Conservation (phyloP, 306 rosid genomes). For the Inga oerstediana region DNA sequence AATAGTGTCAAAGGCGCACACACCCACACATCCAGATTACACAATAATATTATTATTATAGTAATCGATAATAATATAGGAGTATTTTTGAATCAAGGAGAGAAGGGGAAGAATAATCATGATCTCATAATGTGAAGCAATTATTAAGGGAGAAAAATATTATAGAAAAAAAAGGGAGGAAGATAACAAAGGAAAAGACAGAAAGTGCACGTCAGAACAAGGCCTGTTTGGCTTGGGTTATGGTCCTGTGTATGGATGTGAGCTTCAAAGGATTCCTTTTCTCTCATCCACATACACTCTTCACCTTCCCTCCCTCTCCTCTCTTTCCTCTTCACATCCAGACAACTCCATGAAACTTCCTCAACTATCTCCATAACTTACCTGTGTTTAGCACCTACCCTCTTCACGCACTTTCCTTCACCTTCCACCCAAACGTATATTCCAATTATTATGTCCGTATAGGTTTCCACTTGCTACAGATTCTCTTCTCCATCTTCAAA, state of each 20-base stretch:
- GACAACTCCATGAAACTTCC: slow-evolving; percentile 38
- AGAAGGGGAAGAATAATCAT: slow-evolving; percentile 22
- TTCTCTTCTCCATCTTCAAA: background rate
- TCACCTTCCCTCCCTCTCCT: background rate
- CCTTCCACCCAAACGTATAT: background rate
- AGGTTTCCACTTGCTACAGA: background rate
- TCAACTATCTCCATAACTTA: slow-evolving; percentile 14
- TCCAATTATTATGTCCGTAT: background rate
- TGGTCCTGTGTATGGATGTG: slow-evolving; percentile 51
- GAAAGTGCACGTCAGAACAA: slow-evolving; percentile 76
- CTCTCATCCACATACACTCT: slow-evolving; percentile 64
- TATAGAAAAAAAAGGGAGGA: slow-evolving; percentile 8
- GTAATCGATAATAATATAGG: background rate
- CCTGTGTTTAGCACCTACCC: slow-evolving; percentile 11
- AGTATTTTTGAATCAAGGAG: background rate
- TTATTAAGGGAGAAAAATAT: slow-evolving; percentile 23
- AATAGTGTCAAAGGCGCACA: slow-evolving; percentile 18
- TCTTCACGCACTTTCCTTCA: slow-evolving; percentile 30
- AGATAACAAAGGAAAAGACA: slow-evolving; percentile 73
- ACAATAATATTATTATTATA: background rate
- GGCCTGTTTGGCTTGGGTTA: slow-evolving; percentile 68
- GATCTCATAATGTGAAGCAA: slow-evolving; percentile 34
- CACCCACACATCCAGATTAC: background rate
- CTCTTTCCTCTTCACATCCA: slow-evolving; percentile 25
- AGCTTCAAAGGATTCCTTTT: slow-evolving; percentile 53